Evolutionary conservation across 176 grass and related monocot genomes (phyloP).

Genomic region (Aegilops umbellulata): DNA sequence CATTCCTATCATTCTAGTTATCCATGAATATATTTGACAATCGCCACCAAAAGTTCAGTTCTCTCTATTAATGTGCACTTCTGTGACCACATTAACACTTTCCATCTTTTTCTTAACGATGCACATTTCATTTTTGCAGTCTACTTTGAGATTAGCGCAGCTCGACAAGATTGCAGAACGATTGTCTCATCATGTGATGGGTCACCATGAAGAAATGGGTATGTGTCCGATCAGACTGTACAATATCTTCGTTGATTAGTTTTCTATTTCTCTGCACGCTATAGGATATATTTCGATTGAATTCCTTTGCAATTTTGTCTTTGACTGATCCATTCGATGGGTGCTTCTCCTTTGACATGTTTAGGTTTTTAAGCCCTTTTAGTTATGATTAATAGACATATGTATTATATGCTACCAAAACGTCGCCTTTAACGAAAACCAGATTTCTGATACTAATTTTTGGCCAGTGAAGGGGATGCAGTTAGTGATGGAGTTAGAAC

Average conservation of each 20-base stretch:
- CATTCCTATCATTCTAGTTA: conserved; percentile 21
- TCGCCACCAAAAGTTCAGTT: neutral
- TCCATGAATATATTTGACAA: neutral
- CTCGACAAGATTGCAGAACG: conserved; percentile 95
- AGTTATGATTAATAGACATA: conserved; percentile 20
- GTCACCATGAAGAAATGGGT: conserved; percentile 98
- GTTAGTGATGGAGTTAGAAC: conserved; percentile 94
- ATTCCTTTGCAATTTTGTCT: neutral
- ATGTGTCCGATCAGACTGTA: conserved; percentile 39
- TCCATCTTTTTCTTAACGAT: conserved; percentile 28
- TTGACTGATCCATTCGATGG: neutral
- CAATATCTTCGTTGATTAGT: conserved; percentile 9
- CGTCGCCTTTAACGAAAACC: conserved; percentile 18
- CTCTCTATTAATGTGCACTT: conserved; percentile 9
- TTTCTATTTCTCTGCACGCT: neutral
- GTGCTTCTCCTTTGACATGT: neutral
- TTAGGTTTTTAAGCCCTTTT: conserved; percentile 11
- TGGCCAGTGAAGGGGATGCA: conserved; percentile 98
- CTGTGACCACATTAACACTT: neutral
- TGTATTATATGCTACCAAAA: neutral
- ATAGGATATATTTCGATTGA: conserved; percentile 6
- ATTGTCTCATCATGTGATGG: conserved; percentile 92
- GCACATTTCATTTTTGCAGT: conserved; percentile 52
- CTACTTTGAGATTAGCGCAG: conserved; percentile 85
- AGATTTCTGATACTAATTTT: conserved; percentile 54